Conservation (phyloP, 768 basidiomycete genomes). For the Lactarius evosmus region DNA sequence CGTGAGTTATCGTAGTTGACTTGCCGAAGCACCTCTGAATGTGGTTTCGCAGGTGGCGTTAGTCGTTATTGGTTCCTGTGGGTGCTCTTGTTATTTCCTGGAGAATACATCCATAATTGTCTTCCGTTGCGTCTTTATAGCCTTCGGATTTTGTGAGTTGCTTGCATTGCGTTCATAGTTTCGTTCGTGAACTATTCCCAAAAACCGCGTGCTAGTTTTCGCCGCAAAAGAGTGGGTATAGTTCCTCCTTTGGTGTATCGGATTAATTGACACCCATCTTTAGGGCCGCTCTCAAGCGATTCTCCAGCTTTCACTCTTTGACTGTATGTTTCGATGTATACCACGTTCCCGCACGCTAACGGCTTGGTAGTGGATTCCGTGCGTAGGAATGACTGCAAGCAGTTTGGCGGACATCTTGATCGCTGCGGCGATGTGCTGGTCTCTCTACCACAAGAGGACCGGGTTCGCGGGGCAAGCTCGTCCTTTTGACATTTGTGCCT, state of each 20-base stretch:
- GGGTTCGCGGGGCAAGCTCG: slow-evolving; percentile 41
- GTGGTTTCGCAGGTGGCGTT: slow-evolving; percentile 32
- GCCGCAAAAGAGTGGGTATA: slow-evolving; percentile 43
- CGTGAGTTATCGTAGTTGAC: not conserved
- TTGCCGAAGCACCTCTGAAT: not conserved
- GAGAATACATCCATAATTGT: not conserved
- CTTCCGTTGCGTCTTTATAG: slow-evolving; percentile 14
- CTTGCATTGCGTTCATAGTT: not conserved
- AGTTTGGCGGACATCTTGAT: slow-evolving; percentile 51
- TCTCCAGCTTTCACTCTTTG: slow-evolving; percentile 37
- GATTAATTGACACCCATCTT: slow-evolving; percentile 16
- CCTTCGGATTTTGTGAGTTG: slow-evolving; percentile 29
- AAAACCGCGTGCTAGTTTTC: slow-evolving; percentile 39
- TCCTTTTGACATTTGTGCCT: not conserved
- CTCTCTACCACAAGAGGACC: slow-evolving; percentile 46
- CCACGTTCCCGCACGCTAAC: not conserved
- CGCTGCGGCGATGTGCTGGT: slow-evolving; percentile 47
- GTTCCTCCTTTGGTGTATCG: slow-evolving; percentile 1
- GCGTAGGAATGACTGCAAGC: slow-evolving; percentile 44
- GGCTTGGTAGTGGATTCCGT: slow-evolving; percentile 45
- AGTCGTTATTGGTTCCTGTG: slow-evolving; percentile 44
- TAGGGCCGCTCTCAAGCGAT: slow-evolving; percentile 33
- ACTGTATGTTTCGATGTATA: slow-evolving; percentile 29
- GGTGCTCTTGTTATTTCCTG: slow-evolving; percentile 14
- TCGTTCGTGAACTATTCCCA: not conserved